Evolutionary conservation across 768 basidiomycete species (phyloP).

Genomic region (Cystobasidium onofrii): DNA sequence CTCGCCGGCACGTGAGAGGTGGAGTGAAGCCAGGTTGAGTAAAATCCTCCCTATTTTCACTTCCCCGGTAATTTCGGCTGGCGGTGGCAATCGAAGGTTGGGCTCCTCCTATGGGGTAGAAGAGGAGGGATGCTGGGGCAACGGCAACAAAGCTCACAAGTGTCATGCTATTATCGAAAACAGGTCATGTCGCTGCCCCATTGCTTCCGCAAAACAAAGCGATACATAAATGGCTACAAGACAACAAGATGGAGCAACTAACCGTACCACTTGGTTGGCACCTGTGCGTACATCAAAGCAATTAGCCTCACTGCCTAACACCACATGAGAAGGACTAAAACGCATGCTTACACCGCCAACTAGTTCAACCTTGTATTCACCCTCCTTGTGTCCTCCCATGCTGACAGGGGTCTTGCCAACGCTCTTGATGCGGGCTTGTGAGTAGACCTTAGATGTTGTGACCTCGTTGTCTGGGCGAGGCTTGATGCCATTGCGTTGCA

Average conservation of each 20-base stretch:
- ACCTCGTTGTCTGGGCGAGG: constrained; percentile 1
- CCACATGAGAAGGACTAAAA: background rate
- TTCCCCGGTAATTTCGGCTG: too few relatives aligned
- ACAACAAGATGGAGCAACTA: background rate
- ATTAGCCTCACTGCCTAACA: background rate
- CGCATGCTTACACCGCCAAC: background rate
- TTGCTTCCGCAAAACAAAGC: too few relatives aligned
- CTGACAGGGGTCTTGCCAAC: constrained; percentile 8
- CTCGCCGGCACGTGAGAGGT: too few relatives aligned
- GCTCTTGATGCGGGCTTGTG: background rate
- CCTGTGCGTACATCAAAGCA: background rate
- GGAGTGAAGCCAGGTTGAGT: too few relatives aligned
- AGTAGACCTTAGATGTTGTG: background rate
- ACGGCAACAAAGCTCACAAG: too few relatives aligned
- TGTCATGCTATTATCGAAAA: too few relatives aligned
- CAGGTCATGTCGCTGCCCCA: too few relatives aligned
- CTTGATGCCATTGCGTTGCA: constrained; percentile 25
- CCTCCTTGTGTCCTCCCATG: background rate
- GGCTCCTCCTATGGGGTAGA: too few relatives aligned
- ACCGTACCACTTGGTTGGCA: constrained; percentile 23
- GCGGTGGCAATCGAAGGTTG: too few relatives aligned
- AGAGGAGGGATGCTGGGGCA: too few relatives aligned
- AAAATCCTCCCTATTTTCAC: too few relatives aligned
- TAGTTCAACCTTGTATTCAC: background rate
- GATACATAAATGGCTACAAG: too few relatives aligned